Percentiles rank a stretch among this genome's conserved stretches.
phyloP scores from a whole-genome alignment of 306 rosid species.

The Cucumis melo region DNA sequence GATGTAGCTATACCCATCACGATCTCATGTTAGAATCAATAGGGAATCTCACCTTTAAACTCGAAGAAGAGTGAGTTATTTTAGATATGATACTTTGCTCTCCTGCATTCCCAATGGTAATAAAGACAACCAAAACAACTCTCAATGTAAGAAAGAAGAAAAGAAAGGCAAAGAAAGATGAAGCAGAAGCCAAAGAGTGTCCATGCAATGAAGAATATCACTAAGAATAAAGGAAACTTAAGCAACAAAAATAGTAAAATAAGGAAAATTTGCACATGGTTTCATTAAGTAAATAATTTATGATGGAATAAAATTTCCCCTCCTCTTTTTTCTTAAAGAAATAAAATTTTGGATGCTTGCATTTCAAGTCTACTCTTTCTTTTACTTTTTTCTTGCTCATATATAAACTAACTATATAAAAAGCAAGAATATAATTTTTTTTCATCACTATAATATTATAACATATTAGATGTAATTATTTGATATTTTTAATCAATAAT shows the following conservation, averaged over 20 bases:
- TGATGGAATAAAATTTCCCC: not conserved
- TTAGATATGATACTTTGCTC: not conserved
- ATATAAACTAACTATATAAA: not conserved
- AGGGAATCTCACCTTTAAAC: not conserved
- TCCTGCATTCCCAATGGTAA: not conserved
- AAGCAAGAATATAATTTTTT: not conserved
- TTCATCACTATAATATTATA: too few species aligned
- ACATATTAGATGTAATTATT: too few species aligned
- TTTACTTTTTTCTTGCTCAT: not conserved
- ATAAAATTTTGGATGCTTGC: constrained; percentile 3
- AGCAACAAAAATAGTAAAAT: not conserved
- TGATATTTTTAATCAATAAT: too few species aligned
- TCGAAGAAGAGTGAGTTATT: not conserved
- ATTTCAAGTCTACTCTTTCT: constrained; percentile 7
- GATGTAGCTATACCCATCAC: not conserved
- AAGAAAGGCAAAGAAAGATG: not conserved
- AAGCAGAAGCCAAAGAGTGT: not conserved
- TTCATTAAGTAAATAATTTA: not conserved
- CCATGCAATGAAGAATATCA: not conserved
- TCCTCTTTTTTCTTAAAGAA: not conserved
- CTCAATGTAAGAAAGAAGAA: not conserved
- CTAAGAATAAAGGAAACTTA: not conserved
- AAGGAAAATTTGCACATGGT: constrained; percentile 1
- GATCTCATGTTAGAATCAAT: not conserved
- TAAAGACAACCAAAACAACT: not conserved